These are phyloP conservation scores for Coemansia sp. DNA, from an alignment of 192 early-diverging fungal genomes.

Conservation along the genomic window DNA sequence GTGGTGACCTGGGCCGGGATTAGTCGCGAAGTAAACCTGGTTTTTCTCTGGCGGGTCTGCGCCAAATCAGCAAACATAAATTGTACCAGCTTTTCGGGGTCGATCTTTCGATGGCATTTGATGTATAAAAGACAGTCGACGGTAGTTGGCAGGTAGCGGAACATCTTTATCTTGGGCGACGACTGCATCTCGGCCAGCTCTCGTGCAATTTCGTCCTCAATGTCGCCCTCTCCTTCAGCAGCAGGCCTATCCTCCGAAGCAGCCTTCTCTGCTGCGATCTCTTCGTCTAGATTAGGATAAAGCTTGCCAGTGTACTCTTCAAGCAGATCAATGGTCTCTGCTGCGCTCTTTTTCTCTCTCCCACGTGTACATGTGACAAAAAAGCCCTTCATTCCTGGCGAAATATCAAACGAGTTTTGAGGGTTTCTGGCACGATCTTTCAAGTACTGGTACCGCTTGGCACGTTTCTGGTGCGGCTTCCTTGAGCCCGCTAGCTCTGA, in stretches of 20 bases:
- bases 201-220: slow-evolving; percentile 52
- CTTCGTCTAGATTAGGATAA: slow-evolving; percentile 45
- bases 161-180: slow-evolving; percentile 23
- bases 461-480: slow-evolving; percentile 37
- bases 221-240: slow-evolving; percentile 17
- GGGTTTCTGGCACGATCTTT: slow-evolving; percentile 42
- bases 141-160: slow-evolving; percentile 44
- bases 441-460: slow-evolving; percentile 41
- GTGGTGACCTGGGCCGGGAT: slow-evolving; percentile 47
- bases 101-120: slow-evolving; percentile 44
- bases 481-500: slow-evolving; percentile 25
- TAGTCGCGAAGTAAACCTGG: slow-evolving; percentile 42
- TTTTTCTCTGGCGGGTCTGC: slow-evolving; percentile 44
- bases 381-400: slow-evolving; percentile 52
- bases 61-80: slow-evolving; percentile 47
- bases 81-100: slow-evolving; percentile 42
- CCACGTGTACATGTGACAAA: slow-evolving; percentile 48
- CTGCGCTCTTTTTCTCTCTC: slow-evolving; percentile 42
- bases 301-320: slow-evolving; percentile 44
- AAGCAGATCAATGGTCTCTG: slow-evolving; percentile 47
- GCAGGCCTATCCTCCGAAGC: slow-evolving; percentile 4
- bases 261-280: slow-evolving; percentile 30
- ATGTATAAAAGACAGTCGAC: slow-evolving; percentile 52
- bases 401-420: slow-evolving; percentile 45
- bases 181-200: slow-evolving; percentile 50